Base-by-base conservation (phyloP, 2,329 filamentous ascomycete species). In the Bimuria novae-zelandiae region DNA sequence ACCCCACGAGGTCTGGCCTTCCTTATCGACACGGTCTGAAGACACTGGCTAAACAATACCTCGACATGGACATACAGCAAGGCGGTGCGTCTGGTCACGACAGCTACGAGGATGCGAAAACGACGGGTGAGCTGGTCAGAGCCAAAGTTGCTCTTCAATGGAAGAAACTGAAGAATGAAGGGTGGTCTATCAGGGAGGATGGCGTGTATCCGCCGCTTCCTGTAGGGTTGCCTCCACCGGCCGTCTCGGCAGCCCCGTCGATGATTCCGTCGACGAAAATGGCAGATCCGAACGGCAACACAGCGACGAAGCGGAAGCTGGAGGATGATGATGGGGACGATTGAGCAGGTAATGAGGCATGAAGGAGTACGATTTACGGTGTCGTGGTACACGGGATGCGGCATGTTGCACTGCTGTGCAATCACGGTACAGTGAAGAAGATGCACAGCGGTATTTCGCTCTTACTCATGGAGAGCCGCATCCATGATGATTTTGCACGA, bases 81-180 rank as follows among this genome's bases (percentile, higher is more conserved):
- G 88, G 87, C 37, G 82, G 77, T 11, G 76, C 77, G 54, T 59
- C 75, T 16, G 94, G 94, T 0, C 94, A 99, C 72, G 94, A 99
- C 75, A 96, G 90, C 22, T 88, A 88, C 22, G 94, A 99, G 72
- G 94, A 99, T 69, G 91, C 94, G 0, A 83, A 88, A 41, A 90
- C 92, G 0, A 93, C 95, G 0, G 94, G 93, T 0, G 92, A 97
- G 55, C 74, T 99, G 46, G 89, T 96, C 0, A 79, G 89, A 41
- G 80, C 85, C 44, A 89, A 86, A 71, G 81, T 95, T 5, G 81
- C 79, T 47, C 80, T 88, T 49, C 81, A 85, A 56, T 96, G 91
- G 90, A 83, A 81, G 56, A 73, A 75, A 27, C 78, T 94, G 79
- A 81, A 84, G 71, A 74, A 76, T 35, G 75, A 82, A 19, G 91